Evolutionary conservation across 331 rosid genomes (phyloP).

Genomic region (Malus hybrid): DNA sequence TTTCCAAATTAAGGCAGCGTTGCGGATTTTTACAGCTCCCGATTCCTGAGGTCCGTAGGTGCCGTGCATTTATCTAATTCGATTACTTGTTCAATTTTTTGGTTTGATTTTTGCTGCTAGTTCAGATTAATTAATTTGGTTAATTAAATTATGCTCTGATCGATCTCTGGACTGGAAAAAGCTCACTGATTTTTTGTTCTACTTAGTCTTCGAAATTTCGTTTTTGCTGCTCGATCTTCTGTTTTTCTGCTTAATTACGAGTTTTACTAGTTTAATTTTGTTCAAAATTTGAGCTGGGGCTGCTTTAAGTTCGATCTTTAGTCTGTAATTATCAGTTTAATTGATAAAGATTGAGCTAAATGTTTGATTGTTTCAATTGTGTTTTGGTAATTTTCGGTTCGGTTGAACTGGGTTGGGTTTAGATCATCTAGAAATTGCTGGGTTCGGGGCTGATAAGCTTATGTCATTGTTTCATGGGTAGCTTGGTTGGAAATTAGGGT

Average conservation of each 20-base stretch:
- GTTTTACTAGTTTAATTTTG: slow-evolving; percentile 1
- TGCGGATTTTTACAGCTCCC: slow-evolving; percentile 38
- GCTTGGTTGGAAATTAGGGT: slow-evolving; percentile 34
- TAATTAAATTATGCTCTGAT: slow-evolving; percentile 12
- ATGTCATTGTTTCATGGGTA: not conserved
- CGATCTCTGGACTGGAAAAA: slow-evolving; percentile 31
- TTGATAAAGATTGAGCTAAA: slow-evolving; percentile 8
- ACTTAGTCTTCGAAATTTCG: not conserved
- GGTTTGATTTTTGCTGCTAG: not conserved
- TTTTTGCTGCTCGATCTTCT: slow-evolving; percentile 25
- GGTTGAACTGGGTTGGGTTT: not conserved
- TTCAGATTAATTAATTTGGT: not conserved
- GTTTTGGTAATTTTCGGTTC: slow-evolving; percentile 3
- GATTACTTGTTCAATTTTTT: not conserved
- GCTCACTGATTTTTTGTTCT: not conserved
- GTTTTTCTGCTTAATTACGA: not conserved
- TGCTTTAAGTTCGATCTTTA: slow-evolving; percentile 11
- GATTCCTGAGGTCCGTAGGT: slow-evolving; percentile 46
- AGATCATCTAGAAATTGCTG: slow-evolving; percentile 4
- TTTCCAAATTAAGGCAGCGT: slow-evolving; percentile 24
- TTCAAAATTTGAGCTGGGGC: not conserved
- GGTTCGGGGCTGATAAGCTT: not conserved
- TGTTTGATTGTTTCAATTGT: not conserved
- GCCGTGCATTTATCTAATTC: slow-evolving; percentile 14
- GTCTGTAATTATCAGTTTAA: not conserved